phyloP scores from a whole-genome alignment of 1,284 basidiomycete genomes.

The Trichosporon sp. region DNA sequence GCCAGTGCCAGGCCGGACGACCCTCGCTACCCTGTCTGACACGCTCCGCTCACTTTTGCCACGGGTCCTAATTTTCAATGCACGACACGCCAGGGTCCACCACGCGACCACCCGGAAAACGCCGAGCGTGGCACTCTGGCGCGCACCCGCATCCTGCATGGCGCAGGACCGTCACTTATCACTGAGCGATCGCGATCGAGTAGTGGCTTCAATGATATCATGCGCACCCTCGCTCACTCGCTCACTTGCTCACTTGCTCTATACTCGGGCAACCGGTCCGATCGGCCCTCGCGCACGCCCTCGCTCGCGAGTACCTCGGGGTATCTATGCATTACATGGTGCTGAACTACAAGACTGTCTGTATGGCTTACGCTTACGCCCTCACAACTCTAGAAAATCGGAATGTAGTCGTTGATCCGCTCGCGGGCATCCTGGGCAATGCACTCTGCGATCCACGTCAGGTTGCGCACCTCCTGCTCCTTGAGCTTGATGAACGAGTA shows the following conservation, averaged over 20 bases:
- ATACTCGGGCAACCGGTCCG: too few relatives aligned
- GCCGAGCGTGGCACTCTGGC: background rate
- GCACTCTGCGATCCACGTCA: conserved; percentile 97
- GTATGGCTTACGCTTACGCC: background rate
- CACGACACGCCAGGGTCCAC: background rate
- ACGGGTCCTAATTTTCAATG: conserved; percentile 2
- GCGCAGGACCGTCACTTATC: background rate
- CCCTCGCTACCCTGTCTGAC: background rate
- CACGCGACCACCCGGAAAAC: background rate
- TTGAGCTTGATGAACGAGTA: conserved; percentile 94
- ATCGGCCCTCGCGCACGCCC: too few relatives aligned
- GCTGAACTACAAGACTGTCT: conserved; percentile 6
- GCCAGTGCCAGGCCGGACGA: background rate
- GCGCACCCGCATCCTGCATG: background rate
- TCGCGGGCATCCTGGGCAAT: conserved; percentile 86
- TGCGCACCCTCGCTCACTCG: too few relatives aligned
- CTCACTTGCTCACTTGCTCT: too few relatives aligned
- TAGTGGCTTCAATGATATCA: background rate
- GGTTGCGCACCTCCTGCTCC: conserved; percentile 96
- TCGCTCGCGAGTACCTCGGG: too few relatives aligned
- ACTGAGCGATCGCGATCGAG: background rate
- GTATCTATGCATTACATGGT: conserved; percentile 7
- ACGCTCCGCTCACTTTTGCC: background rate
- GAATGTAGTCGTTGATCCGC: conserved; percentile 87
- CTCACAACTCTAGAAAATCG: conserved; percentile 53